phyloP scores from a whole-genome alignment of 2,329 filamentous ascomycete genomes.

The Bisporella sp. region DNA sequence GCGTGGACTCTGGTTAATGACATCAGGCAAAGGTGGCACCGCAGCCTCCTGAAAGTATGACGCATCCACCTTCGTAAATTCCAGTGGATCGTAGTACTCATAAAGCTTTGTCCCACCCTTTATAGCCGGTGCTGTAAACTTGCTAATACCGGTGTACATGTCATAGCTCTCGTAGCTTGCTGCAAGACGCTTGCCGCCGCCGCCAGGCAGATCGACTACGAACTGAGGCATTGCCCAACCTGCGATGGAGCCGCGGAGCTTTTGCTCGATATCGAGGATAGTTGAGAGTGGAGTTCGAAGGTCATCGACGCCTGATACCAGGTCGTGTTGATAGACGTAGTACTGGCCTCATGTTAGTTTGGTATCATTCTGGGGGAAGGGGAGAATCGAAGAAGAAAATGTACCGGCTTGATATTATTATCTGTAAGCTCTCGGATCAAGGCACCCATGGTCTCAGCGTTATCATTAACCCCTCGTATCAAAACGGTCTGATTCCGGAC shows the following conservation, averaged over 20 bases:
- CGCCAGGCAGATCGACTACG: conserved; percentile 55
- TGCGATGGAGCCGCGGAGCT: conserved; percentile 52
- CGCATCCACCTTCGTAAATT: neutral
- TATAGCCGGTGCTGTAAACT: conserved; percentile 48
- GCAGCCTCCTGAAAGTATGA: neutral
- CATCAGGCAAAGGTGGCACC: too few relatives aligned
- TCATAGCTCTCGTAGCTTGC: conserved; percentile 47
- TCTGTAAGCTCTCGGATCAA: conserved; percentile 48
- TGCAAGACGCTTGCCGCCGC: conserved; percentile 55
- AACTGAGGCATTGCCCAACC: conserved; percentile 58
- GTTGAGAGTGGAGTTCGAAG: conserved; percentile 53
- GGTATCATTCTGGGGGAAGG: neutral
- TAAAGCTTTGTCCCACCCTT: conserved; percentile 41
- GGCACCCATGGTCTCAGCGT: conserved; percentile 41
- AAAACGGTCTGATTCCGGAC: conserved; percentile 56
- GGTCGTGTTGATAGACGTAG: conserved; percentile 60
- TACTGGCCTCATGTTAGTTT: conserved; percentile 35
- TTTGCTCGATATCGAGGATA: conserved; percentile 49
- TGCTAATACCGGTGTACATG: conserved; percentile 43
- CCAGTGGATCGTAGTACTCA: conserved; percentile 48
- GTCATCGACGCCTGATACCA: conserved; percentile 54
- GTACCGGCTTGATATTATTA: conserved; percentile 49
- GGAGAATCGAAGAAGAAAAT: conserved; percentile 16
- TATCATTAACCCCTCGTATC: conserved; percentile 52
- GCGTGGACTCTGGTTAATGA: neutral